These are phyloP conservation scores for Fusarium dimerum DNA, from an alignment of 2,329 filamentous ascomycete genomes.

Conservation along the genomic window DNA sequence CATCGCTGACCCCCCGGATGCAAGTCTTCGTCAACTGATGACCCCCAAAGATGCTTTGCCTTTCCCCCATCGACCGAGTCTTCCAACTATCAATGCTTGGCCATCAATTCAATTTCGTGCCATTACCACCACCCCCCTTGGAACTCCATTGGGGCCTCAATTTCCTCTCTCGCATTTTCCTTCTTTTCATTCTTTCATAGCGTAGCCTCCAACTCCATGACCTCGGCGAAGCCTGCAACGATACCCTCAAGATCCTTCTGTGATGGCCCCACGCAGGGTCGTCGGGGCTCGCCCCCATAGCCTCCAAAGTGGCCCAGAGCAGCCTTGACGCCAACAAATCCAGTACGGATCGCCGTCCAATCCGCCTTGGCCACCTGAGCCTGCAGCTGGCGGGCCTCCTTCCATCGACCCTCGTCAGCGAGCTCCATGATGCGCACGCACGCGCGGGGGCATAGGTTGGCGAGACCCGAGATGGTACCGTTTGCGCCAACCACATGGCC, in stretches of 20 bases:
- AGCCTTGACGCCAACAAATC: constrained; percentile 50
- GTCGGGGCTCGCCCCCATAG: constrained; percentile 41
- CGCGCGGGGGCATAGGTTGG: constrained; percentile 41
- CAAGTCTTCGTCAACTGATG: no score
- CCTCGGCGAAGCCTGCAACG: constrained; percentile 38
- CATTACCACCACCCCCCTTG: constrained; percentile 2
- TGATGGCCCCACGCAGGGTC: constrained; percentile 39
- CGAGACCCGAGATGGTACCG: constrained; percentile 43
- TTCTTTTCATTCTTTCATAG: constrained; percentile 14
- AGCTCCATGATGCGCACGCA: constrained; percentile 38
- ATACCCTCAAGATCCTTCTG: constrained; percentile 36
- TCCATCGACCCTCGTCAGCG: constrained; percentile 34
- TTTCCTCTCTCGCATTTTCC: no score
- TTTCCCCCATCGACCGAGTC: no score
- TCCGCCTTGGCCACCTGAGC: constrained; percentile 45
- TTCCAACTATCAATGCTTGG: constrained; percentile 4
- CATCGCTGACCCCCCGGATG: constrained; percentile 15
- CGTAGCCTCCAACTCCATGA: constrained; percentile 33
- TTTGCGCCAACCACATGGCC: constrained; percentile 41
- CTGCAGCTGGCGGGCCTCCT: constrained; percentile 39
- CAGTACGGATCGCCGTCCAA: constrained; percentile 50
- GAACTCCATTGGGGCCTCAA: no score
- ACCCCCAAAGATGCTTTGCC: no score
- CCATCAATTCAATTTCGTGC: constrained; percentile 8
- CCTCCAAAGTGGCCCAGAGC: constrained; percentile 43